Percentiles rank a stretch among this genome's conserved stretches.
Conservation (phyloP, 495 filamentous ascomycete species). For the Daldinia decipiens region DNA sequence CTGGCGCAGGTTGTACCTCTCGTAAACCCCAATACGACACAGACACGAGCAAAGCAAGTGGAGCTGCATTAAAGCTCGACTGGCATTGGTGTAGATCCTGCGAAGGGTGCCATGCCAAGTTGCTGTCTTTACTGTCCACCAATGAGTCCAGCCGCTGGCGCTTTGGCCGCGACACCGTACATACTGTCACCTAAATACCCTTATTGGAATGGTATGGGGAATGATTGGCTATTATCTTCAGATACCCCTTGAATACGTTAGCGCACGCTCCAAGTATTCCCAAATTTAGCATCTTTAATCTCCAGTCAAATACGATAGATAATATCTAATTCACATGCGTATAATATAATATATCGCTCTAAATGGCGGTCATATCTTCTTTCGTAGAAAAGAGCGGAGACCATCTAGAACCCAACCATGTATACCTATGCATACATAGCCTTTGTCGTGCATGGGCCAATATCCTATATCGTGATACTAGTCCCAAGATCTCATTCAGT, state of each 20-base stretch:
- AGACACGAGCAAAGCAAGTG: slow-evolving; percentile 36
- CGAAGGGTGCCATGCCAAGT: slow-evolving; percentile 22
- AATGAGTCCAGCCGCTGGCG: slow-evolving; percentile 26
- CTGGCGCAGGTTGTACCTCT: slow-evolving; percentile 34
- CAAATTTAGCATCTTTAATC: slow-evolving; percentile 42
- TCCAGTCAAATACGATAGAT: slow-evolving; percentile 42
- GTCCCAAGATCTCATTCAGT: slow-evolving; percentile 23
- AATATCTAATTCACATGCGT: slow-evolving; percentile 17
- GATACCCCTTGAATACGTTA: slow-evolving; percentile 24
- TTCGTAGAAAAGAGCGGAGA: slow-evolving; percentile 8
- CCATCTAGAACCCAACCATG: background rate
- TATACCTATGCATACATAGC: background rate
- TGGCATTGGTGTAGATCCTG: slow-evolving; percentile 34
- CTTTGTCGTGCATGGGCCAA: background rate
- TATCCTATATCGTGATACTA: slow-evolving; percentile 10
- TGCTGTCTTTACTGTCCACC: slow-evolving; percentile 17
- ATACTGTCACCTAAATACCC: slow-evolving; percentile 34
- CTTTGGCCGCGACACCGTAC: slow-evolving; percentile 24
- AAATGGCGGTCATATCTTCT: slow-evolving; percentile 19
- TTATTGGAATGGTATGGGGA: slow-evolving; percentile 21
- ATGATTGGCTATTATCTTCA: slow-evolving; percentile 30
- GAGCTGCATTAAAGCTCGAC: slow-evolving; percentile 16
- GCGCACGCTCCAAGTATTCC: slow-evolving; percentile 28
- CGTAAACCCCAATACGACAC: slow-evolving; percentile 37
- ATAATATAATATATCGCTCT: slow-evolving; percentile 10